Percentiles rank a stretch among this genome's conserved stretches.
Evolutionary conservation across 371 early-diverging fungal species (phyloP).

Genomic region (Mucor lusitanicus): DNA sequence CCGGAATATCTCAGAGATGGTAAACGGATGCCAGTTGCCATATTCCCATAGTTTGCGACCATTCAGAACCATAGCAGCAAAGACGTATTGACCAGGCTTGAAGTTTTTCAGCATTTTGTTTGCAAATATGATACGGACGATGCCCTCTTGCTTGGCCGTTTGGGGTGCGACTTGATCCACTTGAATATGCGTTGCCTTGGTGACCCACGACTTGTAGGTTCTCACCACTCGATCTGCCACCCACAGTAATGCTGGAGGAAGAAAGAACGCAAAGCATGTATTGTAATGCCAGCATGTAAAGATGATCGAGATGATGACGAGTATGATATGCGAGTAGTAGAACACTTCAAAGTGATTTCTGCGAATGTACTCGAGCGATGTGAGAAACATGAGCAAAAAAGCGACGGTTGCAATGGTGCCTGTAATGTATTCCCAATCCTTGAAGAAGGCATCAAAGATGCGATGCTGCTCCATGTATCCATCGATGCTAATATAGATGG

Average conservation of each 20-base stretch:
- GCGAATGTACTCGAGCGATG: constrained; percentile 43
- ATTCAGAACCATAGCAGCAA: constrained; percentile 32
- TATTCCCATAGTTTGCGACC: constrained; percentile 24
- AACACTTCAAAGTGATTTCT: constrained; percentile 47
- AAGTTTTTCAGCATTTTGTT: constrained; percentile 25
- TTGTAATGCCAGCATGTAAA: constrained; percentile 44
- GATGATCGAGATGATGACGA: constrained; percentile 36
- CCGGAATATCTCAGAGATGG: constrained; percentile 43
- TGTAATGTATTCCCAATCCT: constrained; percentile 36
- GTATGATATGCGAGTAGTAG: constrained; percentile 43
- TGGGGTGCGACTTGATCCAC: constrained; percentile 25
- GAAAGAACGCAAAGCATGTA: constrained; percentile 43
- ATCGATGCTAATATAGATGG: not conserved
- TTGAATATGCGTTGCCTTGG: constrained; percentile 18
- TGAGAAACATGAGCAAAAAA: constrained; percentile 42
- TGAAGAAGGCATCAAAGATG: constrained; percentile 28
- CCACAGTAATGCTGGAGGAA: constrained; percentile 44
- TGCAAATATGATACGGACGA: constrained; percentile 43
- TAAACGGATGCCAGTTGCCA: constrained; percentile 50
- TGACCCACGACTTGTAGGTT: constrained; percentile 44
- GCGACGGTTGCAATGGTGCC: constrained; percentile 47
- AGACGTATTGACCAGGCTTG: constrained; percentile 50
- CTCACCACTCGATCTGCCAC: constrained; percentile 42
- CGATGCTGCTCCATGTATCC: not conserved
- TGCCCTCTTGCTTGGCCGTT: constrained; percentile 31